These are phyloP conservation scores for Epichloe bromicola DNA, from an alignment of 2,329 filamentous ascomycete species.

Conservation along the genomic window DNA sequence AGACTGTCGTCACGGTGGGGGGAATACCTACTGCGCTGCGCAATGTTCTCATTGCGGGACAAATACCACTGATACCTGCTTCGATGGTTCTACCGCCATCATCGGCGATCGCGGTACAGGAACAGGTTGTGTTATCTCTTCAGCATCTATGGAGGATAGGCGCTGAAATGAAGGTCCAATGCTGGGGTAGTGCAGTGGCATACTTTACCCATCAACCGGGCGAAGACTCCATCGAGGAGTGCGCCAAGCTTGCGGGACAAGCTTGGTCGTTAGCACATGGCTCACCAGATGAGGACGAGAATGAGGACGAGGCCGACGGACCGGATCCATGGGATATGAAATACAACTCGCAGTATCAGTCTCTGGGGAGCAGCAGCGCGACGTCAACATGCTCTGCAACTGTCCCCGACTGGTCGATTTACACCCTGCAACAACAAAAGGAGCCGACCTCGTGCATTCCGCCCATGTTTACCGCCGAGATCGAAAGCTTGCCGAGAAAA, in stretches of 20 bases:
- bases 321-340: slow-evolving; percentile 58
- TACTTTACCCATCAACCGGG: slow-evolving; percentile 44
- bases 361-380: slow-evolving; percentile 20
- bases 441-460: slow-evolving; percentile 31
- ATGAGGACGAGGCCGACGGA: slow-evolving; percentile 28
- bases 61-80: slow-evolving; percentile 76
- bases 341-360: slow-evolving; percentile 40
- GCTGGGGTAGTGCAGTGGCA: slow-evolving; percentile 64
- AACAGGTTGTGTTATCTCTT: slow-evolving; percentile 58
- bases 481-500: slow-evolving; percentile 60
- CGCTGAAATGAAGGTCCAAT: slow-evolving; percentile 53
- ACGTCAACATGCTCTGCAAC: slow-evolving; percentile 11
- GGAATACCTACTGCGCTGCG: slow-evolving; percentile 14
- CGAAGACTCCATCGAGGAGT: slow-evolving; percentile 15
- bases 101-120: slow-evolving; percentile 27
- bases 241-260: slow-evolving; percentile 28
- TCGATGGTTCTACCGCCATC: slow-evolving; percentile 52
- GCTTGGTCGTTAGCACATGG: slow-evolving; percentile 37
- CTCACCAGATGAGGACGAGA: slow-evolving; percentile 27
- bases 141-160: slow-evolving; percentile 87
- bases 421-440: slow-evolving; percentile 25
- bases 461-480: slow-evolving; percentile 62
- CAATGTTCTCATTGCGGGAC: slow-evolving; percentile 63
- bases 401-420: slow-evolving; percentile 39
- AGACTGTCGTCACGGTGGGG: slow-evolving; percentile 24